Conservation (phyloP, 2,329 filamentous ascomycete species). For the Tolypocladium sp. region DNA sequence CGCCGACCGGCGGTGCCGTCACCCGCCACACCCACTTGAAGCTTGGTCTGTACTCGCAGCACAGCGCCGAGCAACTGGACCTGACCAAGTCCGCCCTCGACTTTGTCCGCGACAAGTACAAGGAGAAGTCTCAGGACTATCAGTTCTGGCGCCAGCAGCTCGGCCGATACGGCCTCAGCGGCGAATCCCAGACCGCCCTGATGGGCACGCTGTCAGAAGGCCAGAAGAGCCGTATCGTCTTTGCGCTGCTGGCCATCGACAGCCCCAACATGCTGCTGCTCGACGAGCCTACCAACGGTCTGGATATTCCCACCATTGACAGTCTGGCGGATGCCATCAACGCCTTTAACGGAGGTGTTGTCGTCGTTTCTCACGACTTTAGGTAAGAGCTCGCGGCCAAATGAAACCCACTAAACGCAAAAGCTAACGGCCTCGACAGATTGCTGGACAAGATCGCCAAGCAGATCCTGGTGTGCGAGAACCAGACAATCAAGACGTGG, state of each 20-base stretch:
- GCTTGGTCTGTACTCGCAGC: conserved; percentile 95
- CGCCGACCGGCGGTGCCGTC: conserved; percentile 71
- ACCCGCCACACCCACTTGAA: conserved; percentile 96
- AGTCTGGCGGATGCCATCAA: conserved; percentile 96
- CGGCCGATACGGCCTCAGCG: conserved; percentile 84
- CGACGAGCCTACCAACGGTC: conserved; percentile 98
- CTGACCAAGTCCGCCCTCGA: conserved; percentile 96
- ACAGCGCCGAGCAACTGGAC: conserved; percentile 96
- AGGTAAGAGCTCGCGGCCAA: conserved; percentile 51
- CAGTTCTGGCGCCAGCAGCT: conserved; percentile 99
- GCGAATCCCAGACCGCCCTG: conserved; percentile 88
- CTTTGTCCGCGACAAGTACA: conserved; percentile 95
- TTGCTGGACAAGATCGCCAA: conserved; percentile 99
- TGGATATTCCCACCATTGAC: conserved; percentile 98
- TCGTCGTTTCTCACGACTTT: conserved; percentile 98
- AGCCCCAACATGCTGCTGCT: conserved; percentile 94
- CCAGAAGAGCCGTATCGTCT: conserved; percentile 96
- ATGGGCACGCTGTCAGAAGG: conserved; percentile 98
- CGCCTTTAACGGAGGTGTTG: conserved; percentile 89
- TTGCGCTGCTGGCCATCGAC: conserved; percentile 91
- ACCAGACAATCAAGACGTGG: conserved; percentile 89
- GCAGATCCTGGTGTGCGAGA: conserved; percentile 98
- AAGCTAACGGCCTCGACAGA: conserved; percentile 34
- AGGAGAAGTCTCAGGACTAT: conserved; percentile 84
- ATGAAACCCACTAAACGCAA: neutral